Evolutionary conservation across 1,284 basidiomycete genomes (phyloP), one percentile per base, ranked within the genome.

Genomic region (Ustilago cynodontis): DNA sequence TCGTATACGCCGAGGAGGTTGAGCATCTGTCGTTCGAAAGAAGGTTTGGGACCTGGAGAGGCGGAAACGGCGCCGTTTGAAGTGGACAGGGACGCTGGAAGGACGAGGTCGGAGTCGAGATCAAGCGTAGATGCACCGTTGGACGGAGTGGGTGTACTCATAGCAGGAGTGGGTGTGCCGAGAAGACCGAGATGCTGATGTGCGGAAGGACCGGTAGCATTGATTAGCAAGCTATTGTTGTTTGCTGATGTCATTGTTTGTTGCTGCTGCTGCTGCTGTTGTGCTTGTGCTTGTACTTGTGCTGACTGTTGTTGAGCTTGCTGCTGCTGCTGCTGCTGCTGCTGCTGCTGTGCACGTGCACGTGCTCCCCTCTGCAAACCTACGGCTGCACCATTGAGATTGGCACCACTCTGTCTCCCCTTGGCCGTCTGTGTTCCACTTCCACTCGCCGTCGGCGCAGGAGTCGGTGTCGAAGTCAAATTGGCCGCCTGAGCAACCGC

Each of bases 1-100:
- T 77, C 74, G 50, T 66, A 70, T 8, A 70, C 49, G 14, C 63
- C 66, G 22, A 77, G 59, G 16, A 77, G 63, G 18, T 59, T 57
- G 31, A 77, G 66, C 63, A 77, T 68, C 26, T 64, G 66, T 1
- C 74, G 65, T 22, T 72, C 65, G 28, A 77, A 77, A 20, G 69
- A 72, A 3, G 62, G 59, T 26, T 70, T 77, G 33, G 14, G 22
- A 0, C 45, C 47, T 13, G 55, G 35, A 8, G 41, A 35, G 3
- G 37, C 31, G 11, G 35, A 11, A 20, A 11, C 28, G 16, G 26
- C 26, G 11, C 6, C 22, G 20, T 24, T 22, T 13, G 39, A 35
- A 13, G 52, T 47, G n/a, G 68, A n/a, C n/a, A n/a, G n/a, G n/a
- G n/a, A 51, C 35, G 31, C 29, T 5, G 37, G 9, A 1, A 59